Conservation (phyloP, 768 basidiomycete species). For the Aureoboletus auriporus region DNA sequence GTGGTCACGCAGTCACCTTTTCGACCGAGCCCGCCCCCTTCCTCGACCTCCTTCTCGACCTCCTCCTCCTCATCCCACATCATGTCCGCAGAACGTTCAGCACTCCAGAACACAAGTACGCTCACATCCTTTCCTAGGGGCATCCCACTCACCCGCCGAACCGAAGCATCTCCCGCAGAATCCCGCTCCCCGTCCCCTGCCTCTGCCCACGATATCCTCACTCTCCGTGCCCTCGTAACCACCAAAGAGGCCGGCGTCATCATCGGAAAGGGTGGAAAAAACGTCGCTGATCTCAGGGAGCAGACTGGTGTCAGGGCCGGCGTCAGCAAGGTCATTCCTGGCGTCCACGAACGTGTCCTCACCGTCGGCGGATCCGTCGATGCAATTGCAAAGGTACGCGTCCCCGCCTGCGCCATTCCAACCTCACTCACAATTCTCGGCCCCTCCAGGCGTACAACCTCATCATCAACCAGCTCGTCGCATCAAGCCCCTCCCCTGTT, state of each 20-base stretch:
- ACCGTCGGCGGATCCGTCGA: conserved; percentile 91
- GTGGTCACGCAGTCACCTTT: conserved; percentile 15
- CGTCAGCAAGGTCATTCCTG: conserved; percentile 96
- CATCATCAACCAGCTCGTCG: conserved; percentile 88
- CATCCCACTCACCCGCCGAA: neutral
- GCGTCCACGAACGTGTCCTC: conserved; percentile 97
- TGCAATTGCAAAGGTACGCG: conserved; percentile 79
- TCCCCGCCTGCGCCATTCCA: neutral
- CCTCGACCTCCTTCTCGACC: conserved; percentile 11
- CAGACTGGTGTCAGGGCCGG: conserved; percentile 97
- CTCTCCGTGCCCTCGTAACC: conserved; percentile 91
- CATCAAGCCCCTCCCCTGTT: conserved; percentile 68
- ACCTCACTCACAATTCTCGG: neutral
- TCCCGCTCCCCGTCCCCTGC: conserved; percentile 73
- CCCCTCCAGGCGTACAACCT: conserved; percentile 83
- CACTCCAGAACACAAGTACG: conserved; percentile 53
- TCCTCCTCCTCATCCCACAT: conserved; percentile 26
- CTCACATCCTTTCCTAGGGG: conserved; percentile 13
- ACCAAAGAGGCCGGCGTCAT: conserved; percentile 98
- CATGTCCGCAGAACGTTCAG: conserved; percentile 67
- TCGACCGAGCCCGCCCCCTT: conserved; percentile 6
- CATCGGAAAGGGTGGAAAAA: conserved; percentile 95
- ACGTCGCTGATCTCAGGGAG: conserved; percentile 94
- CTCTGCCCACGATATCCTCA: conserved; percentile 68
- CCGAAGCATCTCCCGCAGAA: conserved; percentile 51